Evolutionary conservation across 495 filamentous ascomycete genomes (phyloP).

Genomic region (Haplographium delicatum): DNA sequence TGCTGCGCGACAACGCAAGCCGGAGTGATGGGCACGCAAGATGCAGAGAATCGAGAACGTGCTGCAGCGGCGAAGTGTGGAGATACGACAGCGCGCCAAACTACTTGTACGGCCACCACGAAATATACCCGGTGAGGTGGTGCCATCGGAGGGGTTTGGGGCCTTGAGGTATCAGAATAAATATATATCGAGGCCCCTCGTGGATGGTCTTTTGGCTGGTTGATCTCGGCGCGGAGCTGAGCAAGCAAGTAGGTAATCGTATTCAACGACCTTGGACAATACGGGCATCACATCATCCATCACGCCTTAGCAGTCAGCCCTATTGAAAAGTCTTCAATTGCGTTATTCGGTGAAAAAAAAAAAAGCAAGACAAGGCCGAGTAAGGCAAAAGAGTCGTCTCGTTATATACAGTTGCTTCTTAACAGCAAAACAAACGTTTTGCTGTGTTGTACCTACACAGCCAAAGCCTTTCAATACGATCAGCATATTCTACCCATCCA

Average conservation of each 20-base stretch:
- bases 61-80: not conserved
- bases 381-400: too few relatives aligned
- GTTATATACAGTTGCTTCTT: too few relatives aligned
- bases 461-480: not conserved
- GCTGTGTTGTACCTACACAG: too few relatives aligned
- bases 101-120: too few relatives aligned
- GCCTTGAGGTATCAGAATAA: not conserved
- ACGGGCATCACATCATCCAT: conserved; percentile 1
- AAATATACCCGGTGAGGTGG: conserved; percentile 1
- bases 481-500: not conserved
- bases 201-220: not conserved
- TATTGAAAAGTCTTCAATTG: not conserved
- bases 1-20: not conserved
- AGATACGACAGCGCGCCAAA: not conserved
- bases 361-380: not conserved
- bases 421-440: too few relatives aligned
- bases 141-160: not conserved
- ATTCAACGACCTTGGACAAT: not conserved
- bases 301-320: conserved; percentile 3
- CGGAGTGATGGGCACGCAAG: not conserved
- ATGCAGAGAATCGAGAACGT: conserved; percentile 1
- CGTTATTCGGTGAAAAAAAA: not conserved
- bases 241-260: not conserved
- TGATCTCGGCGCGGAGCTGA: not conserved
- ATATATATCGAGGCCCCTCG: not conserved